phyloP scores from a whole-genome alignment of 495 filamentous ascomycete genomes.

The Pyrenula aspistea region DNA sequence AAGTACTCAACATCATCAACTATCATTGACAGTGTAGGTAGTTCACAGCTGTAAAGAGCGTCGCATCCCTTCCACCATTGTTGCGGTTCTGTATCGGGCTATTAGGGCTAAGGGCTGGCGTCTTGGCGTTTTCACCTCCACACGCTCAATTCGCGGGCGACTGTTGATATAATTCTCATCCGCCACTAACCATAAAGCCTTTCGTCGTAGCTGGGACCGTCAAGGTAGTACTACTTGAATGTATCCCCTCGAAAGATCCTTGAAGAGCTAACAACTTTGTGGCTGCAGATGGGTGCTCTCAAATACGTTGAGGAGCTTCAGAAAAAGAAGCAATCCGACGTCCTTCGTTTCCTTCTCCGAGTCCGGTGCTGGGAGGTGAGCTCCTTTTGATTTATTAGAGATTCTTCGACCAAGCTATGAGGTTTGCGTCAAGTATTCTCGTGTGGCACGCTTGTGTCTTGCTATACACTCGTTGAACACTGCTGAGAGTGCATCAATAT shows the following conservation, averaged over 20 bases:
- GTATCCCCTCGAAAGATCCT: no score
- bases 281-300: constrained; percentile 69
- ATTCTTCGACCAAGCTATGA: constrained; percentile 11
- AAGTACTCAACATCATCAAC: no score
- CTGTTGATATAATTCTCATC: no score
- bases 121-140: neutral
- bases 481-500: constrained; percentile 99
- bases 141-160: no score
- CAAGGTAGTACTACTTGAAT: no score
- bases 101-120: neutral
- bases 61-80: no score
- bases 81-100: neutral
- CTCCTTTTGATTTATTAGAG: constrained; percentile 30
- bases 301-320: constrained; percentile 99
- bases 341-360: constrained; percentile 97
- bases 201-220: no score
- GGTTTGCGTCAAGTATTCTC: constrained; percentile 7
- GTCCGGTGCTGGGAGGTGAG: constrained; percentile 99
- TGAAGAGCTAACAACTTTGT: neutral
- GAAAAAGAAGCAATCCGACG: constrained; percentile 99
- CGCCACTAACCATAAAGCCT: no score
- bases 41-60: no score
- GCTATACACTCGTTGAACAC: constrained; percentile 99
- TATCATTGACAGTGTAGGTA: no score
- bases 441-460: constrained; percentile 38